Conservation (phyloP, 768 basidiomycete genomes). For the Coprinellus micaceus region DNA sequence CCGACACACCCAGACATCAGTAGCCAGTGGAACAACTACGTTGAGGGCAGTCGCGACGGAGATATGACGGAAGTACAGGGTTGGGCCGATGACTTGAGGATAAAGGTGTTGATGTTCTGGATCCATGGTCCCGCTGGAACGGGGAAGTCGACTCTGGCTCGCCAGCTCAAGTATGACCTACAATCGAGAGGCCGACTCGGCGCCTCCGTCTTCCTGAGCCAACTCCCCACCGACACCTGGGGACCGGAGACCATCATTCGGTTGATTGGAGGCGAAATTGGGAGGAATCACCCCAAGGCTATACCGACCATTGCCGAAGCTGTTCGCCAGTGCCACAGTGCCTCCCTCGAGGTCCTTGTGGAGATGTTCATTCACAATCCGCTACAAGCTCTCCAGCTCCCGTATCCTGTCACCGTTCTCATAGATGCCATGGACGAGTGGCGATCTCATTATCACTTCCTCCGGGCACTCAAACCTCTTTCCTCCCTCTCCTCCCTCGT, state of each 20-base stretch:
- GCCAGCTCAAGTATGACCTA: background rate
- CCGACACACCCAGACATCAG: background rate
- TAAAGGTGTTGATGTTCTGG: slow-evolving; percentile 3
- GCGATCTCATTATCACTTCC: background rate
- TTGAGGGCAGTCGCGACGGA: background rate
- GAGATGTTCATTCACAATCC: background rate
- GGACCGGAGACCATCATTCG: slow-evolving; percentile 4
- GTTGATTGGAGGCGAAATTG: slow-evolving; percentile 8
- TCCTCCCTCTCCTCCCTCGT: background rate
- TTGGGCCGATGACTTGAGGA: background rate
- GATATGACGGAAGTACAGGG: background rate
- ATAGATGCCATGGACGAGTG: slow-evolving; percentile 14
- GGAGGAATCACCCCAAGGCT: background rate
- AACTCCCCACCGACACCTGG: background rate
- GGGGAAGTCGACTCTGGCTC: slow-evolving; percentile 10
- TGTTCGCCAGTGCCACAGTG: background rate
- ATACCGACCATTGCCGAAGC: background rate
- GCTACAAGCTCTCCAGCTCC: background rate
- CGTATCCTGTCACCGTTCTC: slow-evolving; percentile 2
- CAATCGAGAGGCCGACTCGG: slow-evolving; percentile 2
- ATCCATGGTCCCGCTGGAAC: slow-evolving; percentile 10
- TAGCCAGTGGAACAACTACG: background rate
- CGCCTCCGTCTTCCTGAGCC: background rate
- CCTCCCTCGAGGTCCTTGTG: background rate
- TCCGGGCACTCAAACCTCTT: background rate